These are phyloP conservation scores for Mycena floridula DNA, from an alignment of 768 basidiomycete genomes.

Conservation along the genomic window DNA sequence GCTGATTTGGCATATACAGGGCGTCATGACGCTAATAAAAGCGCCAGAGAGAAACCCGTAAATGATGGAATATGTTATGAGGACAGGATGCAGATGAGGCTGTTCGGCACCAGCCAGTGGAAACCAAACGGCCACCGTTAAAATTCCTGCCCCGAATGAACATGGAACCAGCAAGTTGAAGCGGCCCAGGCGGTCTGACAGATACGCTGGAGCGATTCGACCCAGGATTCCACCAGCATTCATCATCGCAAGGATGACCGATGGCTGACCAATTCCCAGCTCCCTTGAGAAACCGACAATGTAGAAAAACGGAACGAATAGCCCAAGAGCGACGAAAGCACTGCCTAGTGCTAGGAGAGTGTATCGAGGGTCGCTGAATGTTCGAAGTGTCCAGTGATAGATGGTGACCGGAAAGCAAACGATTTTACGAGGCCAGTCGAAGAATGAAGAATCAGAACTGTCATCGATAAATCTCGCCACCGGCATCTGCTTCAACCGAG, in stretches of 20 bases:
- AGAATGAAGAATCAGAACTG: too few species aligned
- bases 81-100: neutral
- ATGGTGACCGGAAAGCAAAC: too few species aligned
- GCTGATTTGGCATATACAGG: slow-evolving; percentile 64
- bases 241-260: slow-evolving; percentile 58
- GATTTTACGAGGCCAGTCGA: too few species aligned
- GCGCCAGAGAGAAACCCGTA: slow-evolving; percentile 68
- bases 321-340: slow-evolving; percentile 53
- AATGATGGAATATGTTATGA: slow-evolving; percentile 7
- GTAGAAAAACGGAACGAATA: slow-evolving; percentile 71
- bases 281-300: slow-evolving; percentile 54
- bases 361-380: slow-evolving; percentile 48
- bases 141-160: slow-evolving; percentile 57
- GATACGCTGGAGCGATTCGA: slow-evolving; percentile 54
- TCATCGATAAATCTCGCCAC: too few species aligned
- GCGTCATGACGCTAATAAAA: slow-evolving; percentile 61
- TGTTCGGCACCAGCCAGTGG: slow-evolving; percentile 39
- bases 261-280: slow-evolving; percentile 31
- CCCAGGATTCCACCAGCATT: slow-evolving; percentile 65
- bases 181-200: slow-evolving; percentile 60
- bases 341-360: slow-evolving; percentile 47
- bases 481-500: too few species aligned
- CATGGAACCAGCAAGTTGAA: slow-evolving; percentile 64
- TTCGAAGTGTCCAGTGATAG: too few species aligned
- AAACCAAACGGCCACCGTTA: slow-evolving; percentile 55